These are phyloP conservation scores for Gossypium longicalyx DNA, from an alignment of 345 rosid genomes.

Conservation along the genomic window DNA sequence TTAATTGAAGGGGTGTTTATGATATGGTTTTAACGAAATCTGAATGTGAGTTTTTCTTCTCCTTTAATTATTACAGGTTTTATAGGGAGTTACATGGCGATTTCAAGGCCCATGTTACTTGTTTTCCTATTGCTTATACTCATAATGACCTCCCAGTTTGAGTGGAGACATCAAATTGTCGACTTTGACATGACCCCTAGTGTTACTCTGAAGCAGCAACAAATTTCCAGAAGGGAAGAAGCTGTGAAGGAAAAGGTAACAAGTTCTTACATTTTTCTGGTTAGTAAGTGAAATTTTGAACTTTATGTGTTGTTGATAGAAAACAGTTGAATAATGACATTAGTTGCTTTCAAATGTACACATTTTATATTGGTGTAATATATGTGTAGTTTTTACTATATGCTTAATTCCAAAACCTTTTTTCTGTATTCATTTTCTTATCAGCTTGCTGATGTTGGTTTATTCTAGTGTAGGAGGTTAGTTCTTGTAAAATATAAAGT, in stretches of 20 bases:
- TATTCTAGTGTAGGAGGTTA: background rate
- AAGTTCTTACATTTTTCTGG: background rate
- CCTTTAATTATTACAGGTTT: conserved; percentile 26
- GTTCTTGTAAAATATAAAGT: background rate
- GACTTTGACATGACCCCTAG: conserved; percentile 53
- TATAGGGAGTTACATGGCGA: conserved; percentile 31
- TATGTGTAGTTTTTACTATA: background rate
- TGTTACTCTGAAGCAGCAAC: conserved; percentile 53
- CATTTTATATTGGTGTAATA: background rate
- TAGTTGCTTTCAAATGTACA: background rate
- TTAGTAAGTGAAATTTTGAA: background rate
- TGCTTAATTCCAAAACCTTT: background rate
- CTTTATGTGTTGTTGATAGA: background rate
- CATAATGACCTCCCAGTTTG: conserved; percentile 81
- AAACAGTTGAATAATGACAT: background rate
- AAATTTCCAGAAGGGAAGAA: conserved; percentile 54
- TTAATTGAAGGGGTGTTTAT: background rate
- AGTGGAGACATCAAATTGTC: conserved; percentile 80
- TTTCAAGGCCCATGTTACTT: conserved; percentile 76
- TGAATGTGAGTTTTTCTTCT: background rate
- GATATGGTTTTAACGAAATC: background rate
- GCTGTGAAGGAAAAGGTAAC: conserved; percentile 79
- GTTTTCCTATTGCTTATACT: conserved; percentile 71
- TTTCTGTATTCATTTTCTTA: background rate
- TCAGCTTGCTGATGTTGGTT: background rate